Base-by-base conservation (phyloP, 2,329 filamentous ascomycete species). In the Cytospora piceae region DNA sequence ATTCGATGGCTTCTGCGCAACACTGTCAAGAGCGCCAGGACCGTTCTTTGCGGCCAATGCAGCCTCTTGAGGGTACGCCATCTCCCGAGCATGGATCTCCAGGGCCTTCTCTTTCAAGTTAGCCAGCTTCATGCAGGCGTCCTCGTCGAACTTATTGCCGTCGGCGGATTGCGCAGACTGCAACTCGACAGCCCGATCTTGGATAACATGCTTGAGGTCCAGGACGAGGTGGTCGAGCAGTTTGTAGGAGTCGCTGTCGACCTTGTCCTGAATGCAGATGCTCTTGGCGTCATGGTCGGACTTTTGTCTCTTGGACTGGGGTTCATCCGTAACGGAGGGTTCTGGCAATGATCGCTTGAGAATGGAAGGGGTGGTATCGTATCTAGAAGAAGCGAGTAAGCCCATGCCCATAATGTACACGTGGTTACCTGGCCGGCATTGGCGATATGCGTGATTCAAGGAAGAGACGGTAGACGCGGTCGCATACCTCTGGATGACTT, bases 211-310 rank as follows among this genome's bases (percentile, higher is more conserved):
- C 32, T 74, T 78, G 52, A 89, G 74, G 68, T 90, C 87, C 60
- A 81, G 75, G 20, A 90, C 84, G 52, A 92, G 79, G 68, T 90
- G 87, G 32, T 91, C 88, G 54, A 93, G 77, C 69, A 85, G 83
- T 31, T 81, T 80, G 73, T 90, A 90, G 37, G 74, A 75, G 69
- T 82, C 80, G 58, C 79, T 77, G 29, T 77, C 74, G 59, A 85
- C 78, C 77, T 86, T 88, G 70, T 86, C 83, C 65, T 80, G 77
- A 67, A 89, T 83, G 67, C 80, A 83, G 22, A 71, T 71, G n/a
- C 70, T 68, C 42, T 77, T 71, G 39, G 74, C 72, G 39, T 73
- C 74, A 55, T 83, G 81, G 58, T 81, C 79, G 2, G 85, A 81
- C 74, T 87, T 89, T 70, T 87, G 84, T 53, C 87, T 83, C 75